These are phyloP conservation scores for Eucalyptus pumila DNA, from an alignment of 345 rosid species.

Conservation along the genomic window DNA sequence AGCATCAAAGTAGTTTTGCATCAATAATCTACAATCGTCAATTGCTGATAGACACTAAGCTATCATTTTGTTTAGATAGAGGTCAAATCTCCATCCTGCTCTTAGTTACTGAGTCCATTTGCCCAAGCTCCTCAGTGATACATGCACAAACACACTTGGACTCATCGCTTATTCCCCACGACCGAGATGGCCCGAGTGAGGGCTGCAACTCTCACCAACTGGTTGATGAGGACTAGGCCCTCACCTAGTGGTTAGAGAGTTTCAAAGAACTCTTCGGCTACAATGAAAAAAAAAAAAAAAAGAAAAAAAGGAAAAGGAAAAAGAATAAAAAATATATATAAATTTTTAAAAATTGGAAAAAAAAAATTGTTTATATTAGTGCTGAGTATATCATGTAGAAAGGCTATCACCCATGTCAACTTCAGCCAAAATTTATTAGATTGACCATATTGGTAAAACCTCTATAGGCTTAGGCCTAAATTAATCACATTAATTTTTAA, in stretches of 20 bases:
- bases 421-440: too few species aligned
- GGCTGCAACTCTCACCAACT: too few species aligned
- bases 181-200: accelerated
- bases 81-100: not conserved
- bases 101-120: not conserved
- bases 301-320: accelerated
- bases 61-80: not conserved
- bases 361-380: too few species aligned
- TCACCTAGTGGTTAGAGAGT: not conserved
- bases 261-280: accelerated
- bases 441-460: too few species aligned
- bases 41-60: not conserved
- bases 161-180: not conserved
- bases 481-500: not conserved
- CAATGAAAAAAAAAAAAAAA: accelerated
- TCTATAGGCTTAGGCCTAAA: not conserved
- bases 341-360: too few species aligned
- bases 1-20: accelerated
- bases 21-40: not conserved
- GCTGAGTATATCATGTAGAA: accelerated
- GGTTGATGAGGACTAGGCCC: not conserved
- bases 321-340: too few species aligned
- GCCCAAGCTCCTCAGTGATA: not conserved
- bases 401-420: accelerated
- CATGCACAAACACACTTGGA: not conserved